Base-by-base conservation (phyloP, 139 green algal species). In the Raphidocelis subcapitata region DNA sequence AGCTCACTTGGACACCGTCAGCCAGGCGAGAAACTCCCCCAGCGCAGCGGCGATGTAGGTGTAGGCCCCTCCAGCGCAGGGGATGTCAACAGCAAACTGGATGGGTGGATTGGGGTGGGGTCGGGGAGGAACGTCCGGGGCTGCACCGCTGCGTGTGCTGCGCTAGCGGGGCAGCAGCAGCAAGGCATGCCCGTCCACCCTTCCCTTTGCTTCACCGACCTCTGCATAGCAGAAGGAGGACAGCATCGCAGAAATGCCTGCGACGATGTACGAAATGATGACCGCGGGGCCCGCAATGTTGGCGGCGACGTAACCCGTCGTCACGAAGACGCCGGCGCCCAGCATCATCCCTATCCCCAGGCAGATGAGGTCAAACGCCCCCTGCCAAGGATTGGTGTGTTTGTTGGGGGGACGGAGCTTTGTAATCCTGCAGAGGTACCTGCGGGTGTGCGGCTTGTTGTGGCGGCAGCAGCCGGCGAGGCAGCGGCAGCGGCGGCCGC, bases 1-100 rank as follows among this genome's bases (percentile, higher is more conserved):
- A 56, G 21, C 29, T 68, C 16, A 29, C 61, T 33, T 31, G 15
- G 23, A 8, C 33, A 46, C 41, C 12, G 41, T 12, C 14, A 52
- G 63, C 49, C 67, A 87, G 0, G 77, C 81, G 0, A 81, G 20
- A 49, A 87, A 80, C 74, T 94, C 88, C 29, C 88, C 88, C 26
- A 92, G 82, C 14, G 81, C 77, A 24, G 79, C 56, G 26, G 56
- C 47, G 18, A 93, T 73, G 75, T 93, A 93, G 35, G 79, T 81
- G 72, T 92, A 93, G 1, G 88, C 84, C 20, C 82, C 87, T 8
- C 88, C 88, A 12, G 82, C 82, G n/a, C 90, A 66, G 0, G 88
- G 88, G 60, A 91, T 82, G 52, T 83, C 57, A 3, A 80, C 68
- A 5, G 75, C 47, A 29, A 85, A 85, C 67, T 85, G 36, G 5